phyloP scores from a whole-genome alignment of 805 yeast species.

The Spathaspora boniae region DNA sequence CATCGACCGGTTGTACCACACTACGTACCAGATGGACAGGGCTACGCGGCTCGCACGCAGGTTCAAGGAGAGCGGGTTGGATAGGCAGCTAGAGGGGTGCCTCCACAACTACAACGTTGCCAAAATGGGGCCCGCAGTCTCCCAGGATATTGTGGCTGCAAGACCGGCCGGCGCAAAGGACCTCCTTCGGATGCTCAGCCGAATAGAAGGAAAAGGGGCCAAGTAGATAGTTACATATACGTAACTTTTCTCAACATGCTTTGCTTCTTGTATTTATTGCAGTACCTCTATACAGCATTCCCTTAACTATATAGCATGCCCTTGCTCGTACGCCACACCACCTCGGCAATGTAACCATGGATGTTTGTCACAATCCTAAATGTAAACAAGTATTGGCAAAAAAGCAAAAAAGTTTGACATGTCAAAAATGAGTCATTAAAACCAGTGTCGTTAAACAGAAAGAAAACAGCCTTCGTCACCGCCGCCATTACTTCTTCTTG shows the following conservation, averaged over 20 bases:
- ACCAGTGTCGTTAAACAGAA: conserved; percentile 1
- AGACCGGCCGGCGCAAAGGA: conserved; percentile 16
- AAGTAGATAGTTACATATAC: neutral
- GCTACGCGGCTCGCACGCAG: conserved; percentile 20
- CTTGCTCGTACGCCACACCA: too few species aligned
- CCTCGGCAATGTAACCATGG: too few species aligned
- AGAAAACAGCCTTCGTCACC: conserved; percentile 1
- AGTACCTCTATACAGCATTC: too few species aligned
- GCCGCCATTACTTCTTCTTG: conserved; percentile 41
- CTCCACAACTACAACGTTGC: conserved; percentile 19
- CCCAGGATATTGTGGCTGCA: conserved; percentile 13
- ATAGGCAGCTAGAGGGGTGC: conserved; percentile 12
- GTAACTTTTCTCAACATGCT: neutral
- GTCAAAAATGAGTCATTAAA: conserved; percentile 2
- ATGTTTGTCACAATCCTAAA: too few species aligned
- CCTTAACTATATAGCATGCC: too few species aligned
- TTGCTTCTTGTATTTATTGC: neutral
- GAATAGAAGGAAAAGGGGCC: conserved; percentile 12
- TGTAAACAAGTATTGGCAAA: neutral
- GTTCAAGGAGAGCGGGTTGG: conserved; percentile 16
- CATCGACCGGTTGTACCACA: conserved; percentile 37
- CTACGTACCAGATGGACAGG: conserved; percentile 25
- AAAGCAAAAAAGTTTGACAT: neutral
- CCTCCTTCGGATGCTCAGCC: conserved; percentile 20
- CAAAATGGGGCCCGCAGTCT: conserved; percentile 3